A percentile compares a stretch with the other conserved stretches of the same genome.
Evolutionary conservation across 306 rosid species (phyloP).

Genomic region (Parietaria judaica): DNA sequence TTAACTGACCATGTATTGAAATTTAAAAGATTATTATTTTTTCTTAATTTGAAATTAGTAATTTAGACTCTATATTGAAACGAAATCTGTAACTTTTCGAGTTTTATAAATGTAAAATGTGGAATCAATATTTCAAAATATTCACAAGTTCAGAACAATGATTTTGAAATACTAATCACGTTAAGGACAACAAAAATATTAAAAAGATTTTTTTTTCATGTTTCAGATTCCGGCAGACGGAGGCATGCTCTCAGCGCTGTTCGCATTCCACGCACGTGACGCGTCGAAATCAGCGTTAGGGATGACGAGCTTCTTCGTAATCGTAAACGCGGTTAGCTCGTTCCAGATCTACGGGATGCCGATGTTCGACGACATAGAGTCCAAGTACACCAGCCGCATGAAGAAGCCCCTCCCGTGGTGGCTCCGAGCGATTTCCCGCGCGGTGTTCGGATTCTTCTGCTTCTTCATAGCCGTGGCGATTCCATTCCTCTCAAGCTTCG

Average conservation of each 20-base stretch:
- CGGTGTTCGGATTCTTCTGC: conserved; percentile 21
- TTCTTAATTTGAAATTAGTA: no score
- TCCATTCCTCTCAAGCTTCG: conserved; percentile 37
- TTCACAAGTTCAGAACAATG: no score
- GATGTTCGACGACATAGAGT: conserved; percentile 39
- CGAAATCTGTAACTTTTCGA: no score
- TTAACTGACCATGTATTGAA: no score
- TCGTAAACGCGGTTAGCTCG: conserved; percentile 32
- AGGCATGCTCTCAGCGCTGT: conserved; percentile 42
- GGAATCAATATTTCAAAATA: no score
- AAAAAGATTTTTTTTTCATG: no score
- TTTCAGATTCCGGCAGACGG: conserved; percentile 40
- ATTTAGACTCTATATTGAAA: no score
- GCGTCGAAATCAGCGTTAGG: conserved; percentile 29
- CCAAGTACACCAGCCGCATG: conserved; percentile 33
- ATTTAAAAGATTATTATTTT: no score
- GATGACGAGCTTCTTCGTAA: conserved; percentile 32
- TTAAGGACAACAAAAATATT: no score
- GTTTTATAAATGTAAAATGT: no score
- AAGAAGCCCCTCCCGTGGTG: conserved; percentile 47
- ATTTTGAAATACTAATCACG: no score
- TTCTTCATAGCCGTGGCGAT: conserved; percentile 37
- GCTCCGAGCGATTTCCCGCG: conserved; percentile 29
- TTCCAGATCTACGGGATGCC: conserved; percentile 61
- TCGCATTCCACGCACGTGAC: conserved; percentile 20